Conservation (phyloP, 768 basidiomycete species). For the Rhodosporidiobolus sp. region DNA sequence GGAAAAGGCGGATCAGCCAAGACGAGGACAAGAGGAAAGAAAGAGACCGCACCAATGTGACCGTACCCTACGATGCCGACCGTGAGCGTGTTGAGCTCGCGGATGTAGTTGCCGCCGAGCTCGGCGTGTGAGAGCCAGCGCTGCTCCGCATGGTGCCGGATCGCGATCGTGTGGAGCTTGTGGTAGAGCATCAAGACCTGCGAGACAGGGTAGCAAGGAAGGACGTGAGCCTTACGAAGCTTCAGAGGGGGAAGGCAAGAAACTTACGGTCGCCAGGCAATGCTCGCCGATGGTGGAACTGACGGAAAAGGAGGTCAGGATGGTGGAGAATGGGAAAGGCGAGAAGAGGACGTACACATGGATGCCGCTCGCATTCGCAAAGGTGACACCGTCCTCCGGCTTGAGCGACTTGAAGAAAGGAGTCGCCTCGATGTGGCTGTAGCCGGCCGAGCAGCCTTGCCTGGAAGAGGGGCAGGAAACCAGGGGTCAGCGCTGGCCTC, state of each 20-base stretch:
- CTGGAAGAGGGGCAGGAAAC: too few species aligned
- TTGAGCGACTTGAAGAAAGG: slow-evolving; percentile 15
- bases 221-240: too few species aligned
- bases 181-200: slow-evolving; percentile 20
- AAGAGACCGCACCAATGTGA: slow-evolving; percentile 17
- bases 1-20: too few species aligned
- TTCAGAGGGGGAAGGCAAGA: neutral
- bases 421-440: slow-evolving; percentile 12
- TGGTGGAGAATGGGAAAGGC: too few species aligned
- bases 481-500: too few species aligned
- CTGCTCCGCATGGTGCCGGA: slow-evolving; percentile 5
- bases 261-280: slow-evolving; percentile 3
- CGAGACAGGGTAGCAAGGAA: neutral
- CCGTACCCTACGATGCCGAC: slow-evolving; percentile 36
- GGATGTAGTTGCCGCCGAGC: slow-evolving; percentile 26
- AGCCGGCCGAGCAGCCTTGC: slow-evolving; percentile 18
- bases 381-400: neutral
- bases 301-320: too few species aligned
- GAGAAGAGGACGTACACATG: slow-evolving; percentile 16
- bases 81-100: slow-evolving; percentile 24
- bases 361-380: slow-evolving; percentile 28
- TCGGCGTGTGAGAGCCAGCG: slow-evolving; percentile 10
- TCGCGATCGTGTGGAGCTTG: slow-evolving; percentile 18
- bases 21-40: neutral
- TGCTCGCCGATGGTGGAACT: slow-evolving; percentile 33